Evolutionary conservation across 495 filamentous ascomycete species (phyloP).

Genomic region (Tuber borchii): DNA sequence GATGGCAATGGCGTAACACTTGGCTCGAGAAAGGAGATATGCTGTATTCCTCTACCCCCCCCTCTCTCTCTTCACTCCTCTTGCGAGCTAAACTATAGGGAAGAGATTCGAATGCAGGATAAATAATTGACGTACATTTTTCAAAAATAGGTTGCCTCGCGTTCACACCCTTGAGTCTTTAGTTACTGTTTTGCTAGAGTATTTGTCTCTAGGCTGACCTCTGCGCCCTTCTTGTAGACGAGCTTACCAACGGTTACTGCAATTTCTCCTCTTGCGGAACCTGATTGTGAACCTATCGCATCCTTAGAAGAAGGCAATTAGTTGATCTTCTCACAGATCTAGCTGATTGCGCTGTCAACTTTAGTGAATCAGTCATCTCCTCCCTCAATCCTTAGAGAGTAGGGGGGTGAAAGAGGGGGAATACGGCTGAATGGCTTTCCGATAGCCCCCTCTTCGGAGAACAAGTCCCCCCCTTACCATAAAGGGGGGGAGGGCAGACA

Average conservation of each 20-base stretch:
- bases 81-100: too few relatives aligned
- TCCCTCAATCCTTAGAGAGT: not conserved
- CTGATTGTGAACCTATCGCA: slow-evolving; percentile 49
- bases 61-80: not conserved
- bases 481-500: not conserved
- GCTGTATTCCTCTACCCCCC: not conserved
- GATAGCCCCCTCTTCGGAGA: slow-evolving; percentile 36
- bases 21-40: not conserved
- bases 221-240: slow-evolving; percentile 19
- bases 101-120: not conserved
- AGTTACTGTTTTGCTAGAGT: not conserved
- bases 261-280: slow-evolving; percentile 47
- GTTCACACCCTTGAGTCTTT: not conserved
- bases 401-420: not conserved
- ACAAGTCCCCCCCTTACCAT: not conserved
- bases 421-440: slow-evolving; percentile 40
- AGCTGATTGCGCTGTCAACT: slow-evolving; percentile 50
- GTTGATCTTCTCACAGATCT: slow-evolving; percentile 50
- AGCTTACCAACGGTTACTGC: slow-evolving; percentile 45
- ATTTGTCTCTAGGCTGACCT: not conserved
- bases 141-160: not conserved
- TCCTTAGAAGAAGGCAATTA: slow-evolving; percentile 51
- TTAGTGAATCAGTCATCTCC: not conserved
- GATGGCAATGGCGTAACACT: not conserved
- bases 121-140: not conserved